These are phyloP conservation scores for Claviceps purpurea DNA, from an alignment of 2,329 filamentous ascomycete genomes.

Conservation along the genomic window DNA sequence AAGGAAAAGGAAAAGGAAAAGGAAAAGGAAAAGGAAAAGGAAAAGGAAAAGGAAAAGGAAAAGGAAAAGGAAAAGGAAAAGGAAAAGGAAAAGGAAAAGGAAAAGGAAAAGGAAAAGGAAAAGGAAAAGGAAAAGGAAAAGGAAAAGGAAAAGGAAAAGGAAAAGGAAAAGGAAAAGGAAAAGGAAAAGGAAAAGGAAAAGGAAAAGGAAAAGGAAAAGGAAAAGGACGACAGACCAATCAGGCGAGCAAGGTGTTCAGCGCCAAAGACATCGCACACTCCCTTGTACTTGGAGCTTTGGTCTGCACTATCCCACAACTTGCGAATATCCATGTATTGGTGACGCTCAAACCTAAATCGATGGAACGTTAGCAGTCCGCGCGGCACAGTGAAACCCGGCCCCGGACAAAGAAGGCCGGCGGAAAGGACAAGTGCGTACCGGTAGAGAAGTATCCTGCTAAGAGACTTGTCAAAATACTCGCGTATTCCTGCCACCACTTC, in stretches of 20 bases:
- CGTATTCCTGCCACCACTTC: slow-evolving; percentile 77
- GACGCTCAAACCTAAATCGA: slow-evolving; percentile 64
- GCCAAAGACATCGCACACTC: slow-evolving; percentile 72
- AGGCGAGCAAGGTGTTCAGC: slow-evolving; percentile 83
- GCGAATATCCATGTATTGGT: slow-evolving; percentile 69
- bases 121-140: neutral
- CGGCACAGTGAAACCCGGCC: neutral
- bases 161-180: neutral
- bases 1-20: neutral
- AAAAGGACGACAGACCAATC: slow-evolving; percentile 49
- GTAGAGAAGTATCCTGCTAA: slow-evolving; percentile 83
- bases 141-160: neutral
- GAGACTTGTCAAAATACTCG: slow-evolving; percentile 86
- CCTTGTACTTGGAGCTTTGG: slow-evolving; percentile 55
- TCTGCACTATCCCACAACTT: slow-evolving; percentile 52
- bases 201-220: neutral
- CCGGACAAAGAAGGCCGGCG: neutral
- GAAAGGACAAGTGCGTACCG: slow-evolving; percentile 28
- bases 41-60: neutral
- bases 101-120: neutral
- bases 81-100: neutral
- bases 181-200: neutral
- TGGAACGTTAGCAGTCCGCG: neutral
- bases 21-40: neutral
- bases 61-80: neutral